These are phyloP conservation scores for Symbiotaphrina buchneri DNA, from an alignment of 495 filamentous ascomycete genomes.

Conservation along the genomic window DNA sequence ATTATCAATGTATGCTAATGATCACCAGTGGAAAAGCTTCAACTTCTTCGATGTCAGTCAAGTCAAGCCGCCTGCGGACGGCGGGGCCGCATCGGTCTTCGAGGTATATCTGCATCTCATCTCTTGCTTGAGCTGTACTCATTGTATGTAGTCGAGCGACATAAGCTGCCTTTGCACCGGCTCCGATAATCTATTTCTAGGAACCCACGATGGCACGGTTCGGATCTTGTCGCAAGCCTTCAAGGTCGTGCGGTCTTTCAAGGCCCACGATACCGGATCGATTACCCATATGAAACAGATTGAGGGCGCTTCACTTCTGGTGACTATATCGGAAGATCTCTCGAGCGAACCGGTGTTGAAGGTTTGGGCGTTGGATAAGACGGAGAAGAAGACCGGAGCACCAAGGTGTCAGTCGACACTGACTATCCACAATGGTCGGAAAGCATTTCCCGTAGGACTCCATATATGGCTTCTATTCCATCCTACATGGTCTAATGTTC, in stretches of 20 bases:
- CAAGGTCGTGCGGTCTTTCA: slow-evolving; percentile 71
- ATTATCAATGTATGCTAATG: not conserved
- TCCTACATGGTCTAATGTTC: slow-evolving; percentile 1
- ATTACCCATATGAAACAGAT: slow-evolving; percentile 95
- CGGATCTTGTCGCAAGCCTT: slow-evolving; percentile 71
- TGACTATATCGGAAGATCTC: slow-evolving; percentile 67
- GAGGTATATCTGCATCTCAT: slow-evolving; percentile 30
- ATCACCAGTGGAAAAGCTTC: slow-evolving; percentile 82
- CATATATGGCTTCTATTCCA: slow-evolving; percentile 4
- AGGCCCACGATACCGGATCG: slow-evolving; percentile 52
- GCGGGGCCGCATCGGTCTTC: slow-evolving; percentile 33
- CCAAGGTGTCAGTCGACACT: slow-evolving; percentile 73
- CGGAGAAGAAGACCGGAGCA: slow-evolving; percentile 77
- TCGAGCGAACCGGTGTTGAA: slow-evolving; percentile 74
- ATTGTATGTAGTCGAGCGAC: slow-evolving; percentile 26
- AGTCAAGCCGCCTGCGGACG: slow-evolving; percentile 55
- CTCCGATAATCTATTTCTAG: slow-evolving; percentile 77
- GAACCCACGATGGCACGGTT: slow-evolving; percentile 60
- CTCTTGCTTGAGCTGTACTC: slow-evolving; percentile 11
- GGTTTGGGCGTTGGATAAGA: slow-evolving; percentile 88
- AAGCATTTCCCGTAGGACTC: slow-evolving; percentile 60
- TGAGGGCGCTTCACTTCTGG: slow-evolving; percentile 62
- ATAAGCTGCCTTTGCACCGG: slow-evolving; percentile 56
- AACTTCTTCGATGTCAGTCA: slow-evolving; percentile 93
- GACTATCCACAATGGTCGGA: slow-evolving; percentile 72